Evolutionary conservation across 1,139 yeast genomes (phyloP).

Genomic region (Debaryomyces robertsiae): DNA sequence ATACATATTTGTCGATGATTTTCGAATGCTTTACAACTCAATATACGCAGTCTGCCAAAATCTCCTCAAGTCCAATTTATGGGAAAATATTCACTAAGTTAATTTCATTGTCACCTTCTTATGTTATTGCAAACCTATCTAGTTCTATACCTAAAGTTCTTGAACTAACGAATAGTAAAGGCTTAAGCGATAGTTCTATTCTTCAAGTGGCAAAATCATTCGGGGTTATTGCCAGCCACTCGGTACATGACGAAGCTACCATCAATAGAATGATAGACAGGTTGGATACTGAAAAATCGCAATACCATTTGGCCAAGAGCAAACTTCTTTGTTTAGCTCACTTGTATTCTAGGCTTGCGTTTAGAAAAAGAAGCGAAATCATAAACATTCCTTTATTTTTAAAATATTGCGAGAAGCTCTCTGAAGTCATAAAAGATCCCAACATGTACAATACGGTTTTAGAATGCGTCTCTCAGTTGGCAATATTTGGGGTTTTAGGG

Average conservation of each 20-base stretch:
- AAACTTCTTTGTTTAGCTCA: conserved; percentile 45
- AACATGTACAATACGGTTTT: conserved; percentile 34
- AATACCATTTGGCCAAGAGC: conserved; percentile 24
- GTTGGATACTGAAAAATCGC: conserved; percentile 16
- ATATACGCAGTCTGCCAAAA: conserved; percentile 16
- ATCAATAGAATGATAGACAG: conserved; percentile 15
- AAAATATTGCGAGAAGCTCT: conserved; percentile 20
- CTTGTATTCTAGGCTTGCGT: conserved; percentile 52
- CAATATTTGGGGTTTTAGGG: conserved; percentile 61
- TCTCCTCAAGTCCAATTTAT: conserved; percentile 23
- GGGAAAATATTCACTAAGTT: conserved; percentile 35
- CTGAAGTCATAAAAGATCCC: conserved; percentile 23
- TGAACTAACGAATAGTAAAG: conserved; percentile 25
- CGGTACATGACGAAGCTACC: conserved; percentile 18
- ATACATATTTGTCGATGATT: conserved; percentile 24
- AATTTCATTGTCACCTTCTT: conserved; percentile 38
- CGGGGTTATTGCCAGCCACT: conserved; percentile 61
- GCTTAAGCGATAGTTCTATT: conserved; percentile 36
- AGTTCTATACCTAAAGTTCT: conserved; percentile 23
- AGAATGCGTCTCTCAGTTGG: conserved; percentile 55
- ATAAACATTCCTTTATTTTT: conserved; percentile 20
- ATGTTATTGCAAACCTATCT: conserved; percentile 28
- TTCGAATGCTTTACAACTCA: conserved; percentile 35
- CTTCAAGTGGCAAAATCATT: conserved; percentile 47
- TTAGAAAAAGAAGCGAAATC: conserved; percentile 36